Evolutionary conservation across 2,329 filamentous ascomycete species (phyloP).

Genomic region (Cercospora canescens): DNA sequence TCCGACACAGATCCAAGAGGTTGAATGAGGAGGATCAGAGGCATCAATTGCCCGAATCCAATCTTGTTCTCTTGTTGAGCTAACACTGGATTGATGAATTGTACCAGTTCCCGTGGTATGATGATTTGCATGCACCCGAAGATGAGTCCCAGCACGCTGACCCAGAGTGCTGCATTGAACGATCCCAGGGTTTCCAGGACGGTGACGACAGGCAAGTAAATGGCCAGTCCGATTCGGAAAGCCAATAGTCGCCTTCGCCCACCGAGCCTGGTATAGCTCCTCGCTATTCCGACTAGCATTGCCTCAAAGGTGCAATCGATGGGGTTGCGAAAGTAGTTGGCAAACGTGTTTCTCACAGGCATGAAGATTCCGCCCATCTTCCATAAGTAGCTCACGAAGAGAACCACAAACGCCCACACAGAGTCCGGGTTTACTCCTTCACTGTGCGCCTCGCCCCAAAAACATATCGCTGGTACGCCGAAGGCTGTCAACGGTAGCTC

Average conservation of each 20-base stretch:
- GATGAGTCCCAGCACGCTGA: conserved; percentile 25
- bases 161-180: conserved; percentile 27
- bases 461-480: conserved; percentile 23
- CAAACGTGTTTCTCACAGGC: conserved; percentile 14
- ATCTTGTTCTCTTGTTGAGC: conserved; percentile 12
- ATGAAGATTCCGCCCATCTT: conserved; percentile 28
- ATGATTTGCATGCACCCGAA: conserved; percentile 30
- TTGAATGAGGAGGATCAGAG: conserved; percentile 28
- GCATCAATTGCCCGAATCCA: conserved; percentile 30
- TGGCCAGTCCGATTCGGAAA: conserved; percentile 16
- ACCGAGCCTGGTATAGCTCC: conserved; percentile 11
- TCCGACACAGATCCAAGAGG: conserved; percentile 26
- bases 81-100: conserved; percentile 11
- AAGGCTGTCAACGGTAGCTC: conserved; percentile 5
- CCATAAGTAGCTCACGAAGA: conserved; percentile 31
- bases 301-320: conserved; percentile 18
- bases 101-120: conserved; percentile 20
- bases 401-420: conserved; percentile 22
- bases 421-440: conserved; percentile 28
- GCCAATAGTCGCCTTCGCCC: conserved; percentile 9
- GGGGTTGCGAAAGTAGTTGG: conserved; percentile 18
- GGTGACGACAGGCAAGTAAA: conserved; percentile 16
- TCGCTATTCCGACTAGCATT: conserved; percentile 13
- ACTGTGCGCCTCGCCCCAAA: conserved; percentile 20
- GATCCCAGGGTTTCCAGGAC: conserved; percentile 25